Base-by-base conservation (phyloP, 2,329 filamentous ascomycete species). In the Aspergillus sp. region DNA sequence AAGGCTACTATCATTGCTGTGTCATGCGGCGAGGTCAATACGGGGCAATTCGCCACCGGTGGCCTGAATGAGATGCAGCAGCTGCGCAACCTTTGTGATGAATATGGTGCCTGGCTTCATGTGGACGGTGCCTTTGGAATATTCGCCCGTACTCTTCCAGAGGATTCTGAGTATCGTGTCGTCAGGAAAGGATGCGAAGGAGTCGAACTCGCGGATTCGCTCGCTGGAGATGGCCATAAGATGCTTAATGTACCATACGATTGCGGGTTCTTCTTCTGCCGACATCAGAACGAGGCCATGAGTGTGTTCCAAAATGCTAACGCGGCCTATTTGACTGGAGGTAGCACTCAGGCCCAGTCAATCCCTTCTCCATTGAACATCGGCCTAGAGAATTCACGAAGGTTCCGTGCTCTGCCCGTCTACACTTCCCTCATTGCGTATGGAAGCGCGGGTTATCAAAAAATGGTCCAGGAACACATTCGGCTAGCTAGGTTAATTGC, bases 241-340 rank as follows among this genome's bases (percentile, higher is more conserved):
- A 77, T 96, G n/a, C 82, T 98, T 60, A 97, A 97, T 65, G 91
- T 96, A 46, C 93, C 93, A 0, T 97, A 97, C 67, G 93, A 97
- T 73, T 93, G 89, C 67, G 93, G 93, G 44, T 89, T 97, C 74
- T 96, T 96, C 80, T 84, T 96, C 66, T 91, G 87, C 52, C 85
- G 86, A 17, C 84, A 89, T 61, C 76, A 83, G 7, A 66, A 75
- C 3, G 77, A 85, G 12, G 82, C 88, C 1, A 79, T 81, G 31
- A 75, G 82, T 4, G 87, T 92, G 9, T 96, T 93, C 74, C 82
- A 84, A 59, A 97, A 97, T 74, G 86, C 90, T 33, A 93, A 93
- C 70, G 93, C 93, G 2, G 90, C 88, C 1, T 97, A 97, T 69
- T 84, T 96, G 46, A 73, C 74, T 8, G 73, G 74, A 19, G 71